Evolutionary conservation across 2,329 filamentous ascomycete species (phyloP), one percentile per base, ranked within the genome.

Genomic region (Knoxdaviesia capensis): DNA sequence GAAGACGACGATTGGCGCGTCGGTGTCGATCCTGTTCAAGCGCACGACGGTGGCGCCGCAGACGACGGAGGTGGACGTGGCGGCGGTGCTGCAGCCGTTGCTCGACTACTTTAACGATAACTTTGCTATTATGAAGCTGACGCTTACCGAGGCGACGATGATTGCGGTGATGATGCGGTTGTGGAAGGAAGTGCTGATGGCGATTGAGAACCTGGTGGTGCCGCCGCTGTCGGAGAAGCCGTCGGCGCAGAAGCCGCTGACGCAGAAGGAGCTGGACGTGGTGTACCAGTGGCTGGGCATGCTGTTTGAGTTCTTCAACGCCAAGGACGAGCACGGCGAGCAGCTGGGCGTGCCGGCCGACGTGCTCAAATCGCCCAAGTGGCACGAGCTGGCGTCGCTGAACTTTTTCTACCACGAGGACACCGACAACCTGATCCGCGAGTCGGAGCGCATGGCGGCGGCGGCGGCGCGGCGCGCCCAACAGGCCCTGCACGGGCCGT

Each of bases 361-460:
- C 57, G 78, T 94, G 32, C 71, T 98, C 54, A 94, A 93, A 61
- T 93, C 85, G 49, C 84, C 88, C 54, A 98, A 98, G 69, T 98
- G 94, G 66, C 87, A 94, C 64, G 90, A 98, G 59, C 74, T 98
- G 42, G 84, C 90, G 49, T 88, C 85, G 47, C 72, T 98, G 48
- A 93, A 94, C 64, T 98, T 96, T 69, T 98, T 96, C 68, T 98
- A 98, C 65, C 92, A 90, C 54, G 87, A 96, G 53, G 73, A 80
- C 32, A 93, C 86, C 1, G 83, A 92, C 46, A 87, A 82, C 51
- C 71, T 98, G 8, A 85, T 96, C 51, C 80, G 88, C 41, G 93
- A 85, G n/a, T 94, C 85, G 3, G 90, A 98, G 59, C 75, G 84
- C 43, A 98, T 98, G 82, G 88, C 87, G 4, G 79, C 83, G 2